Evolutionary conservation across 345 rosid species (phyloP), one percentile per base, ranked within the genome.

Genomic region (Toxicodendron radicans): DNA sequence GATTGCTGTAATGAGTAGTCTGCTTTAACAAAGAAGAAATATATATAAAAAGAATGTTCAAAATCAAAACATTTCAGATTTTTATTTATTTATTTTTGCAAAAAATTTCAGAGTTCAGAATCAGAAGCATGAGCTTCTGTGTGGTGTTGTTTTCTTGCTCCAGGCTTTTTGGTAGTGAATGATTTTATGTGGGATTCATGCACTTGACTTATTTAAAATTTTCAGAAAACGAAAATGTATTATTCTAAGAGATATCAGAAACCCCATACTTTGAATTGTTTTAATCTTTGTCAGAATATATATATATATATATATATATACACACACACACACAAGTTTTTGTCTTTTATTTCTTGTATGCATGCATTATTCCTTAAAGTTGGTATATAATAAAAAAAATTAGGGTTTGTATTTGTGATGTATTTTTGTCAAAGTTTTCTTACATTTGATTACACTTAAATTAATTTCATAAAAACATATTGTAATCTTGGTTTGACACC

Each of bases 131-230:
- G 4, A 32, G 43, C 24, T 5, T 53, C 41, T 48, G 24, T 13
- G 41, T 24, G 1, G 18, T 30, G 5, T 33, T 10, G 68, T 64
- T 24, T 60, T 60, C 18, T 72, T 72, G 20, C 18, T 46, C 43
- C 75, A 60, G 67, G 66, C 67, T 48, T 72, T 70, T 58, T 70
- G 52, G 46, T 20, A 6, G 11, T 56, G 56, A 41, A 70, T 56
- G 53, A 58, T 4, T 43, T 41, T 1, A n/a, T 60, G 27, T 58
- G 57, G 48, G 64, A 58, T 58, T 58, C 74, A 58, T 58, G 2
- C 21, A 23, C 63, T 23, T 2, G 14, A 18, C 20, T 49, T 27
- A 8, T 23, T 51, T 16, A 1, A 66, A 49, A 17, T 49, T 49
- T 66, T 21, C n/a, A 10, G 9, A 9, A 45, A 64, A 20, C 17